Conservation (phyloP, 2,329 filamentous ascomycete genomes). For the Aureobasidium uvarum region DNA sequence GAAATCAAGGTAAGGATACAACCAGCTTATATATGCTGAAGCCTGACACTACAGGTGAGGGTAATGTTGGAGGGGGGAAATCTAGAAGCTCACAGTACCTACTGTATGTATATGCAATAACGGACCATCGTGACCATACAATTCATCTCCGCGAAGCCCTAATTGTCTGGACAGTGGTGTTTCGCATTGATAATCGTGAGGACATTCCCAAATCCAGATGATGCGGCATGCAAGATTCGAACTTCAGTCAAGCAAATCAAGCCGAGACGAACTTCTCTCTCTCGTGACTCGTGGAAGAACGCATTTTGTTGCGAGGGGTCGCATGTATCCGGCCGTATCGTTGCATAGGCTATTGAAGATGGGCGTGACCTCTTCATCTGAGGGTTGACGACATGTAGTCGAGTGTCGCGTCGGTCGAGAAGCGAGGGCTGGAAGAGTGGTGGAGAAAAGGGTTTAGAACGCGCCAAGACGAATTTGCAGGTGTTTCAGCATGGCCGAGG, state of each 20-base stretch:
- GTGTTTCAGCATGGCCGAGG: not conserved
- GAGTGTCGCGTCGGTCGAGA: not conserved
- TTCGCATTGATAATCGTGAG: not conserved
- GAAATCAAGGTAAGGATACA: not conserved
- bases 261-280: not conserved
- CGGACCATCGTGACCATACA: not conserved
- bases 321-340: slow-evolving; percentile 1
- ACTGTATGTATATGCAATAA: not conserved
- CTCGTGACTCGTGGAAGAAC: slow-evolving; percentile 19
- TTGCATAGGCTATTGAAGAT: not conserved
- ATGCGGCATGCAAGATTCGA: not conserved
- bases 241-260: not conserved
- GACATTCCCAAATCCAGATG: not conserved
- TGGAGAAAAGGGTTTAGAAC: slow-evolving; percentile 13
- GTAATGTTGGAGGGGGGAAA: not conserved
- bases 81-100: not conserved
- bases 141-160: not conserved
- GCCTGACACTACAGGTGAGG: too few relatives aligned
- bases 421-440: slow-evolving; percentile 2
- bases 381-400: not conserved
- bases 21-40: not conserved
- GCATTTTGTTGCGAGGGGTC: not conserved
- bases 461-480: slow-evolving; percentile 12
- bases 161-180: not conserved
- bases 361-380: not conserved